phyloP scores from a whole-genome alignment of 805 yeast species.

The Cyberlindnera bimundalis region DNA sequence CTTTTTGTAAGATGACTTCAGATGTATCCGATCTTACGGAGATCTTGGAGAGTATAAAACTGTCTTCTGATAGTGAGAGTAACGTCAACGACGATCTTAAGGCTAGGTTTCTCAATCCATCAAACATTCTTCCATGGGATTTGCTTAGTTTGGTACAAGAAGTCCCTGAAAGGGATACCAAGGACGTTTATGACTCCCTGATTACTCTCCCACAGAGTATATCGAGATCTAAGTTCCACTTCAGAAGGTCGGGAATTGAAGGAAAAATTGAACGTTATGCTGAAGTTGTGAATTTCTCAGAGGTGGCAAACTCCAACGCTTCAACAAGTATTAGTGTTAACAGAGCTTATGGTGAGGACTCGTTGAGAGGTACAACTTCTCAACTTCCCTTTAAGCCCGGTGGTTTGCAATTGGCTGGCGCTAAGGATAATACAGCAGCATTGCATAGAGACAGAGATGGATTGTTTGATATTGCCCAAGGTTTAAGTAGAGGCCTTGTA shows the following conservation, averaged over 20 bases:
- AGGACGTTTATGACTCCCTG: conserved; percentile 32
- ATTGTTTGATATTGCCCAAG: conserved; percentile 78
- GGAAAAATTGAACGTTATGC: conserved; percentile 63
- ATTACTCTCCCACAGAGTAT: conserved; percentile 57
- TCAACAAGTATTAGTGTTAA: conserved; percentile 70
- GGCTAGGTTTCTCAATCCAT: conserved; percentile 57
- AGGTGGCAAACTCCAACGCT: conserved; percentile 47
- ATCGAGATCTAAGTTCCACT: conserved; percentile 61
- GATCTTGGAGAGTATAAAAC: conserved; percentile 7
- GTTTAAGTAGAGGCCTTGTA: conserved; percentile 68
- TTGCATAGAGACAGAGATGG: conserved; percentile 69
- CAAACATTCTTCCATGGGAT: conserved; percentile 61
- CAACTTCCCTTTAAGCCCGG: conserved; percentile 93
- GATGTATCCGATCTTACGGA: conserved; percentile 10
- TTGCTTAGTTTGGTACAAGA: conserved; percentile 67
- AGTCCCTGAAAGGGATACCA: conserved; percentile 37
- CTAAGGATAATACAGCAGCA: conserved; percentile 38
- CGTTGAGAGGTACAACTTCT: conserved; percentile 65
- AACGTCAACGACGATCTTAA: conserved; percentile 23
- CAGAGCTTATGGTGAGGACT: conserved; percentile 61
- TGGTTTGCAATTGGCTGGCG: conserved; percentile 47
- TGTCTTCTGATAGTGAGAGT: not conserved
- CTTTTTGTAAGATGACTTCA: conserved; percentile 15
- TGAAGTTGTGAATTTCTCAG: conserved; percentile 55
- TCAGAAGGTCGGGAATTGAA: conserved; percentile 69